phyloP scores from a whole-genome alignment of 148 eudicot genomes.

The Persicaria tinctoria region DNA sequence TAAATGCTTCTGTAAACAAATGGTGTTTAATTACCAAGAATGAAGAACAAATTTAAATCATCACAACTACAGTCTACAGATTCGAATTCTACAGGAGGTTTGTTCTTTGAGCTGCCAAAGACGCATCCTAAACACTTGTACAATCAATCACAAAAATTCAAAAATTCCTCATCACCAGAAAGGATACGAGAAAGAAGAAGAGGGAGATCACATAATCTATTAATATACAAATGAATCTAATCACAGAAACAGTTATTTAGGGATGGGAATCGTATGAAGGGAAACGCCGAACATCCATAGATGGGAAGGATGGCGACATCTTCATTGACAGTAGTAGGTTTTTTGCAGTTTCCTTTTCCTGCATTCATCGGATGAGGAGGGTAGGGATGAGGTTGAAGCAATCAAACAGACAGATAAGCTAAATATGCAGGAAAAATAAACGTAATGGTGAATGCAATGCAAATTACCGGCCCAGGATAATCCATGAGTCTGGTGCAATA shows the following conservation, averaged over 20 bases:
- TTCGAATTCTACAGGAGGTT: neutral
- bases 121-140: neutral
- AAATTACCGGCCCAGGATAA: constrained; percentile 86
- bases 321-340: constrained; percentile 78
- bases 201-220: constrained; percentile 1
- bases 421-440: neutral
- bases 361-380: constrained; percentile 19
- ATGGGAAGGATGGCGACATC: constrained; percentile 46
- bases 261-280: constrained; percentile 36
- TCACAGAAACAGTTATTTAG: constrained; percentile 2
- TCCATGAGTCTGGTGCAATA: constrained; percentile 87
- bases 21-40: neutral
- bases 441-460: neutral
- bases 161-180: neutral
- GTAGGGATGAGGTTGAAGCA: neutral
- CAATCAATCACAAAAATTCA: neutral
- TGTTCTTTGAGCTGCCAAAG: constrained; percentile 6
- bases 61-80: neutral
- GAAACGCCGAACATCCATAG: constrained; percentile 56
- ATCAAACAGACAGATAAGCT: neutral
- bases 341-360: constrained; percentile 97
- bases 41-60: neutral
- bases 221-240: constrained; percentile 4
- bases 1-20: neutral
- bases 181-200: neutral